A percentile compares a stretch with the other conserved stretches of the same genome.
Evolutionary conservation across 2,329 filamentous ascomycete species (phyloP).

Genomic region (Talaromyces sp.): DNA sequence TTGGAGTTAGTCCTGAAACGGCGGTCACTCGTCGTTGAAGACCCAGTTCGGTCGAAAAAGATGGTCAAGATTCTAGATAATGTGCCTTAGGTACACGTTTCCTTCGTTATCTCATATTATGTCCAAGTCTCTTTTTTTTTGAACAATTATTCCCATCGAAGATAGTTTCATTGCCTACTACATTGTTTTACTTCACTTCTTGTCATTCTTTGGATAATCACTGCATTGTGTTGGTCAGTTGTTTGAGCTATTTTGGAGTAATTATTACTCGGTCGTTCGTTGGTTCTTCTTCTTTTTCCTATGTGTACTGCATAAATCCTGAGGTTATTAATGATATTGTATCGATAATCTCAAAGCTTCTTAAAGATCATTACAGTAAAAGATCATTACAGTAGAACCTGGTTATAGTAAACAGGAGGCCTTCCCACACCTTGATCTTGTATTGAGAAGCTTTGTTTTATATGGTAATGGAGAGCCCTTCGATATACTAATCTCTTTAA

Average conservation of each 20-base stretch:
- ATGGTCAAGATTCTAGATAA: conserved; percentile 53
- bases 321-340: not conserved
- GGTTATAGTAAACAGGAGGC: not conserved
- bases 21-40: conserved; percentile 66
- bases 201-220: conserved; percentile 11
- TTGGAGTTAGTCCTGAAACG: conserved; percentile 67
- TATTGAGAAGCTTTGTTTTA: not conserved
- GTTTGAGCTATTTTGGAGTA: conserved; percentile 6
- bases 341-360: not conserved
- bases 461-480: not conserved
- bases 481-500: not conserved
- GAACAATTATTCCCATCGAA: conserved; percentile 3
- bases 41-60: conserved; percentile 66
- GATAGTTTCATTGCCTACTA: conserved; percentile 3
- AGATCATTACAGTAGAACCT: not conserved
- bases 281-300: not conserved
- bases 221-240: conserved; percentile 7
- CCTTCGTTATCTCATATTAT: not conserved
- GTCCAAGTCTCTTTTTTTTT: not conserved
- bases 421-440: not conserved
- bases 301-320: not conserved
- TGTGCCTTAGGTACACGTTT: conserved; percentile 7
- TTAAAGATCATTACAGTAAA: not conserved
- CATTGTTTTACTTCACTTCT: not conserved
- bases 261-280: not conserved